Base-by-base conservation (phyloP, 2,329 filamentous ascomycete genomes). In the Aspergillus neotritici region DNA sequence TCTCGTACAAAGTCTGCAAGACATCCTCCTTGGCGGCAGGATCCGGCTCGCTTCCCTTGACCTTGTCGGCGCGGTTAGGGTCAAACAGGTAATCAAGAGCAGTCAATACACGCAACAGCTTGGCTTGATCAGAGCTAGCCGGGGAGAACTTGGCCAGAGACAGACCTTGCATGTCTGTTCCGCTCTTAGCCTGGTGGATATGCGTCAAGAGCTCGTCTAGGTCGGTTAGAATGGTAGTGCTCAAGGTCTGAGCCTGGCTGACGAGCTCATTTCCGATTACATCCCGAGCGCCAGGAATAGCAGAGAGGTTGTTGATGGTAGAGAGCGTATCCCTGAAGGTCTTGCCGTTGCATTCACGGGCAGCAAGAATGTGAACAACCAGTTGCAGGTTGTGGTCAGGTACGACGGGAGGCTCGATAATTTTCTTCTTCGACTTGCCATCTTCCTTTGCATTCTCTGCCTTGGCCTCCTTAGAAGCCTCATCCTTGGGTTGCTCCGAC, bases 271-370 rank as follows among this genome's bases (percentile, higher is more conserved):
- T 83, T n/a, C 93, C 93, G 63, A 98, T 97, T 9, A 88, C 77
- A 41, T 86, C 80, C 67, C 94, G 93, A 13, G 91, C 89, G 10
- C 86, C 88, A 12, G 91, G 89, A 48, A 98, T 93, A 31, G 87
- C 84, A 4, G 90, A 97, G 34, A 98, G 77, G 60, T 97, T 96
- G 71, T 95, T 97, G 73, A 98, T 95, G n/a, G 94, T 94, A 12
- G 91, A 93, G 41, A 98, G 79, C 1, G 93, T 97, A 66, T 97
- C 94, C 62, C 93, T 87, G 76, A 98, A 98, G 0, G 93, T 97
- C 74, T 95, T 96, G 50, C 87, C 90, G 61, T 88, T 95, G 69
- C 93, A 98, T 66, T 98, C 93, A 37, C 90, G 85, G 50, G 91
- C 91, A 34, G 94, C 88, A 53, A 98, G 86, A 44, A 98, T 95